A percentile compares a stretch with the other conserved stretches of the same genome.
Conservation (phyloP, 2,329 filamentous ascomycete species). For the Colletotrichum abscissum region DNA sequence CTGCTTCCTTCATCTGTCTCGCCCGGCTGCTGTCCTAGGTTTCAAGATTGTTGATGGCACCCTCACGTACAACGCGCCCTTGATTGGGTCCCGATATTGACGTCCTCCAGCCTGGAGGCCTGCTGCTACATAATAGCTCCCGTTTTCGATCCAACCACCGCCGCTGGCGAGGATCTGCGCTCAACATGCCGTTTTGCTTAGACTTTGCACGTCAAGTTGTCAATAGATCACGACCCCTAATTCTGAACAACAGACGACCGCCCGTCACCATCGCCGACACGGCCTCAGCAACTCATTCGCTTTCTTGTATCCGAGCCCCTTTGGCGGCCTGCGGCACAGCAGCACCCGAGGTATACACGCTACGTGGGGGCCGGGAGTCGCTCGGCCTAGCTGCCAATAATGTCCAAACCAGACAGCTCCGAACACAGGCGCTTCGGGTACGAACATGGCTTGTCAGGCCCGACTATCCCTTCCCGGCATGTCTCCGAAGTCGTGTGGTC, state of each 20-base stretch:
- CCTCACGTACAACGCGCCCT: background rate
- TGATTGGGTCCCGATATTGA: slow-evolving; percentile 4
- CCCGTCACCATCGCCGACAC: slow-evolving; percentile 13
- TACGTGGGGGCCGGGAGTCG: slow-evolving; percentile 23
- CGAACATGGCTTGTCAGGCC: background rate
- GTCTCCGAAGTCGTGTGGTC: slow-evolving; percentile 19
- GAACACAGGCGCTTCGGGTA: slow-evolving; percentile 1
- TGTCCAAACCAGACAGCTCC: slow-evolving; percentile 10
- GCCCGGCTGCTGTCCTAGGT: background rate
- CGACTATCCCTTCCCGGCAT: slow-evolving; percentile 3
- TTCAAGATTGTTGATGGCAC: background rate
- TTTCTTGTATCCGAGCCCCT: slow-evolving; percentile 11
- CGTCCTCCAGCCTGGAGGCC: background rate
- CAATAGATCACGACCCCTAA: slow-evolving; percentile 4
- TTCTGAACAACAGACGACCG: slow-evolving; percentile 14
- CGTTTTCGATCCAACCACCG: slow-evolving; percentile 1
- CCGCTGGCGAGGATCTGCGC: background rate
- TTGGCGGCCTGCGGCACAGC: slow-evolving; percentile 19
- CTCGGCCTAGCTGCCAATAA: slow-evolving; percentile 20
- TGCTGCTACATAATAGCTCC: slow-evolving; percentile 1
- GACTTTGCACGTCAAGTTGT: slow-evolving; percentile 8
- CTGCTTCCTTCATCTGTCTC: slow-evolving; percentile 2
- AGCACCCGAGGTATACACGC: slow-evolving; percentile 1
- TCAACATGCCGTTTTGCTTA: slow-evolving; percentile 1
- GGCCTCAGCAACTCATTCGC: background rate